Percentiles rank a stretch among this genome's conserved stretches.
phyloP scores from a whole-genome alignment of 2,329 filamentous ascomycete genomes.

The Cladosporium sp. region DNA sequence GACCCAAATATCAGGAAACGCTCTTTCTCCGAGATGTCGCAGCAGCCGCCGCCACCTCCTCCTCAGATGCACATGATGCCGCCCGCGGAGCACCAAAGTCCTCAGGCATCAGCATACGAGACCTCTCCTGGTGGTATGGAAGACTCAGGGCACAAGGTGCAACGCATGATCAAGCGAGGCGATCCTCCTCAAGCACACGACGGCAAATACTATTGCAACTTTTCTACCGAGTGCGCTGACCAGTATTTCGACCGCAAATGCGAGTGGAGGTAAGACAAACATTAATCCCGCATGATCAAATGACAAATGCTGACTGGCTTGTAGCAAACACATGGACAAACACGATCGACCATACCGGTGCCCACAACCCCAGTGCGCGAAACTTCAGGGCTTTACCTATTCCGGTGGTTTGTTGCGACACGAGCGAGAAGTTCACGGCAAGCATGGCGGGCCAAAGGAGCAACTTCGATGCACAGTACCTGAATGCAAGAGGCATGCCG shows the following conservation, averaged over 20 bases:
- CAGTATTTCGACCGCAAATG: conserved; percentile 78
- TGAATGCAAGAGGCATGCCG: conserved; percentile 85
- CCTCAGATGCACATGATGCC: conserved; percentile 3
- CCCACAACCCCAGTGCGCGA: conserved; percentile 77
- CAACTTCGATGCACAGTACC: conserved; percentile 80
- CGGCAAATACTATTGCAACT: conserved; percentile 75
- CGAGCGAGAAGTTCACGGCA: conserved; percentile 89
- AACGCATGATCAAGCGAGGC: conserved; percentile 31
- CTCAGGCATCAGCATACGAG: not conserved
- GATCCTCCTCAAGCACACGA: conserved; percentile 64
- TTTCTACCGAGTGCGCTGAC: conserved; percentile 66
- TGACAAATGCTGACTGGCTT: conserved; percentile 23
- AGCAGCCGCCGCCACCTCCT: conserved; percentile 13
- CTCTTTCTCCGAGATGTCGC: conserved; percentile 34
- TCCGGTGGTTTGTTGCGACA: conserved; percentile 86
- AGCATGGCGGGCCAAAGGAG: conserved; percentile 85
- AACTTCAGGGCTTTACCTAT: conserved; percentile 92
- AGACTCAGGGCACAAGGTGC: conserved; percentile 17
- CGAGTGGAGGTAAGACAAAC: conserved; percentile 80
- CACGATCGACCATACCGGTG: conserved; percentile 94
- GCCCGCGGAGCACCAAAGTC: conserved; percentile 5
- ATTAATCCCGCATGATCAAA: not conserved
- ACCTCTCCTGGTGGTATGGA: conserved; percentile 10
- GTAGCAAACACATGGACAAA: conserved; percentile 97
- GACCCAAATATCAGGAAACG: conserved; percentile 31